Evolutionary conservation across 495 filamentous ascomycete species (phyloP).

Genomic region (Penicillium manginii): DNA sequence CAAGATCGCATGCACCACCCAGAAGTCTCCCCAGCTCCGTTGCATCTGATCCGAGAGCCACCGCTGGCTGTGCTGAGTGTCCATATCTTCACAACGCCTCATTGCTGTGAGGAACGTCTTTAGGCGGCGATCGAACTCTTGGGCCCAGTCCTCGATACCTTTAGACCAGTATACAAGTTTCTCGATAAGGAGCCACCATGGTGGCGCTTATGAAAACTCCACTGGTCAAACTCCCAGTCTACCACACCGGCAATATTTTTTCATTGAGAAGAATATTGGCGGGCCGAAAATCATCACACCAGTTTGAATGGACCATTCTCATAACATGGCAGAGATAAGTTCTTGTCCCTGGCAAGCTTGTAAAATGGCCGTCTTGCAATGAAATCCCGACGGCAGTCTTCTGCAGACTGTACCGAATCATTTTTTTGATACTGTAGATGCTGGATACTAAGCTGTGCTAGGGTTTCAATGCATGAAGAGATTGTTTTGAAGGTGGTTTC

Average conservation of each 20-base stretch:
- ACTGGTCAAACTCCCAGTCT: slow-evolving; percentile 49
- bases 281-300: slow-evolving; percentile 27
- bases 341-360: slow-evolving; percentile 12
- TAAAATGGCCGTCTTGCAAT: slow-evolving; percentile 12
- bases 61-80: slow-evolving; percentile 12
- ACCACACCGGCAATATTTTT: slow-evolving; percentile 19
- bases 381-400: slow-evolving; percentile 15
- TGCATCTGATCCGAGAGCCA: slow-evolving; percentile 25
- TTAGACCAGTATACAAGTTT: slow-evolving; percentile 36
- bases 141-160: slow-evolving; percentile 26
- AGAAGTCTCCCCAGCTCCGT: slow-evolving; percentile 28
- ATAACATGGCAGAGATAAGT: neutral
- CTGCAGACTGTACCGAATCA: slow-evolving; percentile 28
- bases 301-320: slow-evolving; percentile 25
- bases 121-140: slow-evolving; percentile 17
- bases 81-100: slow-evolving; percentile 21
- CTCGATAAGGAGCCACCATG: slow-evolving; percentile 48
- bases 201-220: slow-evolving; percentile 41
- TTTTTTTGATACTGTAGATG: slow-evolving; percentile 47
- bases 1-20: slow-evolving; percentile 20
- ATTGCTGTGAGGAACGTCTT: slow-evolving; percentile 19
- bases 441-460: slow-evolving; percentile 47
- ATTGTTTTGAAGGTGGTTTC: slow-evolving; percentile 36
- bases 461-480: slow-evolving; percentile 28
- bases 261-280: slow-evolving; percentile 28